Percentiles rank a stretch among this genome's conserved stretches.
These are phyloP conservation scores for Bipolaris bicolor DNA, from an alignment of 2,329 filamentous ascomycete species.

Conservation along the genomic window DNA sequence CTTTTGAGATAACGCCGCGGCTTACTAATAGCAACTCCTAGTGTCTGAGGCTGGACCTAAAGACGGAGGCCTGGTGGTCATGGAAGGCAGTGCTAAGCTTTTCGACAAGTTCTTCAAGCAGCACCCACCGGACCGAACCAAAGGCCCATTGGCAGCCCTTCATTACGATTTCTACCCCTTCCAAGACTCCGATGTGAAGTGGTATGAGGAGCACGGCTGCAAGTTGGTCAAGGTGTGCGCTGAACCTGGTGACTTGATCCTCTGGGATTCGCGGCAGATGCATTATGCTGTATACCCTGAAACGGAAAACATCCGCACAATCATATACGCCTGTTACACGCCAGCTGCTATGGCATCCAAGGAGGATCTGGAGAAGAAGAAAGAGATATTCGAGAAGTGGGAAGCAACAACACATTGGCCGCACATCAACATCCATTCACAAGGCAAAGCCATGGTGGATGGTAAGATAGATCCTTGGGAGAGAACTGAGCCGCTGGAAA, in stretches of 20 bases:
- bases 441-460: conserved; percentile 18
- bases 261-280: conserved; percentile 58
- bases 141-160: conserved; percentile 16
- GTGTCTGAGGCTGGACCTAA: conserved; percentile 44
- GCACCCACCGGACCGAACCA: conserved; percentile 20
- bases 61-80: conserved; percentile 55
- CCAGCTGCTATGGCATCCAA: conserved; percentile 21
- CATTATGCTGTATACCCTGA: conserved; percentile 46
- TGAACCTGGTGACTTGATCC: conserved; percentile 53
- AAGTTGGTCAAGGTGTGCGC: conserved; percentile 50
- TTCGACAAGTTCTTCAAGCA: conserved; percentile 27
- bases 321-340: conserved; percentile 27
- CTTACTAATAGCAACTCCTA: background rate
- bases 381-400: conserved; percentile 18
- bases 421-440: conserved; percentile 25
- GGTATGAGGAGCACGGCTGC: conserved; percentile 51
- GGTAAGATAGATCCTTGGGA: conserved; percentile 19
- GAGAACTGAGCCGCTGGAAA: conserved; percentile 25
- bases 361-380: conserved; percentile 26
- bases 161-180: conserved; percentile 47
- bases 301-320: conserved; percentile 19
- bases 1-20: conserved; percentile 18
- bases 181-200: conserved; percentile 50
- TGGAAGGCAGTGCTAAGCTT: conserved; percentile 52
- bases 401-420: conserved; percentile 28